phyloP scores from a whole-genome alignment of 768 basidiomycete species.

The Coprinopsis cinerea region DNA sequence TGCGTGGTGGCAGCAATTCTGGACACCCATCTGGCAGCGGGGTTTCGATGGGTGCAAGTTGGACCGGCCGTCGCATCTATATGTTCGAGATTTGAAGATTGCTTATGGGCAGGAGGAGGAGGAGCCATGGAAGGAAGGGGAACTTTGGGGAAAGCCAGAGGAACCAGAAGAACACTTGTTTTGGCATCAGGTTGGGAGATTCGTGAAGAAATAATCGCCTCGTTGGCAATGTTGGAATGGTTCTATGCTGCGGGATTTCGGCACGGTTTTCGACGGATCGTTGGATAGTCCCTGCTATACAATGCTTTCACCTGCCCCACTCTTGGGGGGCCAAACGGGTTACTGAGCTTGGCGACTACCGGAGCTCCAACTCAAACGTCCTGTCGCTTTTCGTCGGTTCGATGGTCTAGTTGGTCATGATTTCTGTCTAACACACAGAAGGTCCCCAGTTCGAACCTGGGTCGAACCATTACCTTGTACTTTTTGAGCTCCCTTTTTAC shows the following conservation, averaged over 20 bases:
- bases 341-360: too few species aligned
- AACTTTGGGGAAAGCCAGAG: conserved; percentile 42
- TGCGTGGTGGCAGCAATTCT: conserved; percentile 67
- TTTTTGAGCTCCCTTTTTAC: background rate
- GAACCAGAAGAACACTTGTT: conserved; percentile 56
- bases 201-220: conserved; percentile 42
- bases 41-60: conserved; percentile 60
- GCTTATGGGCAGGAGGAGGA: conserved; percentile 20
- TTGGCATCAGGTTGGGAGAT: conserved; percentile 53
- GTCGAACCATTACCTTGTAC: conserved; percentile 12
- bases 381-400: background rate
- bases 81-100: conserved; percentile 31
- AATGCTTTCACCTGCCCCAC: too few species aligned
- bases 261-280: too few species aligned
- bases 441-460: conserved; percentile 17
- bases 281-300: too few species aligned
- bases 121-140: conserved; percentile 43
- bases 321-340: too few species aligned
- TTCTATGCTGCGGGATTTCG: too few species aligned
- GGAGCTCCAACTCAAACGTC: too few species aligned
- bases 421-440: conserved; percentile 14
- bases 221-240: too few species aligned
- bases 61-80: conserved; percentile 50
- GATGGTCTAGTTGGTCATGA: conserved; percentile 9
- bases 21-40: conserved; percentile 63